Evolutionary conservation across 257 asterid genomes (phyloP).

Genomic region (Marsdenia floribunda): DNA sequence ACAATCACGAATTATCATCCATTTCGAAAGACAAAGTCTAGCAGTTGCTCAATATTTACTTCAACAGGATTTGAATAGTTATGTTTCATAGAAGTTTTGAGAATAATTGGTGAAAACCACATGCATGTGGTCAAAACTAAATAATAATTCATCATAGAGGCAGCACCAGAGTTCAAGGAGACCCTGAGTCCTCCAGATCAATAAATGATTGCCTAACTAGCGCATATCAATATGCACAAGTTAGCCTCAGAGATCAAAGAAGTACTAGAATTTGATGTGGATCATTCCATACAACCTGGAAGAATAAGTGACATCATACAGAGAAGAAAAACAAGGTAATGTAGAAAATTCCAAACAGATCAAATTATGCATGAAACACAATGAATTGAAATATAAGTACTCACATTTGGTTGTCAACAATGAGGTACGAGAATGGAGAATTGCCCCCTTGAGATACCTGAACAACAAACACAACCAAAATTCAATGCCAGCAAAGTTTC

Average conservation of each 20-base stretch:
- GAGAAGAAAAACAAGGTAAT: neutral
- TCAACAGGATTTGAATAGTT: neutral
- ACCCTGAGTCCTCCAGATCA: too few relatives aligned
- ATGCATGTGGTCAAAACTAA: neutral
- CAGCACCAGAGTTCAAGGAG: too few relatives aligned
- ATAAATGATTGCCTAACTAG: too few relatives aligned
- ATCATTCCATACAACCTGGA: neutral
- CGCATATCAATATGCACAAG: neutral
- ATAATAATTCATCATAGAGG: neutral
- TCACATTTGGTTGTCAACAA: slow-evolving; percentile 90
- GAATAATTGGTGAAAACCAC: neutral
- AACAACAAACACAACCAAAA: slow-evolving; percentile 17
- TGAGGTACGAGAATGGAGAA: slow-evolving; percentile 91
- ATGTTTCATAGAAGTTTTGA: neutral
- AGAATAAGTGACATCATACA: neutral
- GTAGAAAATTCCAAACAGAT: neutral
- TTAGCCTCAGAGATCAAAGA: neutral
- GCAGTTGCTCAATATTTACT: neutral
- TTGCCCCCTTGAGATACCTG: slow-evolving; percentile 93
- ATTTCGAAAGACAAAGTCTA: neutral
- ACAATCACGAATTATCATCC: neutral
- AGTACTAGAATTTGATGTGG: too few relatives aligned
- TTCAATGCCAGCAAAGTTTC: neutral
- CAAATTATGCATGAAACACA: neutral
- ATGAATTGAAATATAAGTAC: slow-evolving; percentile 25